Conservation (phyloP, 495 filamentous ascomycete genomes). For the Evansstolkia leycettana region DNA sequence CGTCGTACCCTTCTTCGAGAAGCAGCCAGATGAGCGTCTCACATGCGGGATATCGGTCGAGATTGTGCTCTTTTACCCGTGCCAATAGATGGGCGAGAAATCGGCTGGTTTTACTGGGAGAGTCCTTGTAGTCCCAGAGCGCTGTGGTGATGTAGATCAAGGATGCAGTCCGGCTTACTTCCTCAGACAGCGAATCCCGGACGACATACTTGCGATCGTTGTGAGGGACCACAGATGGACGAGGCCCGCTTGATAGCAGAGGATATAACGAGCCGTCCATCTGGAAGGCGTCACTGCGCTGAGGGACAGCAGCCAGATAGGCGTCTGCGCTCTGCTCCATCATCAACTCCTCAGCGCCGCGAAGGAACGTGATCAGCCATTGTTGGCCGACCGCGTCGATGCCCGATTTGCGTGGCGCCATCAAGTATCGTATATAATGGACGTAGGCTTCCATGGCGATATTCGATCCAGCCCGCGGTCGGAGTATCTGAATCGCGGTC, state of each 20-base stretch:
- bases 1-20: slow-evolving; percentile 24
- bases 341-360: slow-evolving; percentile 26
- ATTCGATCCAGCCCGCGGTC: slow-evolving; percentile 16
- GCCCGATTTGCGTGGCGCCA: slow-evolving; percentile 7
- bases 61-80: slow-evolving; percentile 18
- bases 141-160: slow-evolving; percentile 30
- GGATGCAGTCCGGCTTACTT: slow-evolving; percentile 25
- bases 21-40: slow-evolving; percentile 34
- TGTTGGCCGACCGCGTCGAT: slow-evolving; percentile 10
- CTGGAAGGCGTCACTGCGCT: slow-evolving; percentile 21
- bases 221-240: slow-evolving; percentile 27
- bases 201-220: slow-evolving; percentile 30
- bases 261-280: slow-evolving; percentile 30
- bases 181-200: slow-evolving; percentile 20
- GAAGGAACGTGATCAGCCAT: slow-evolving; percentile 27
- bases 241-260: slow-evolving; percentile 32
- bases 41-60: slow-evolving; percentile 27
- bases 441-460: slow-evolving; percentile 18
- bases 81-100: slow-evolving; percentile 20
- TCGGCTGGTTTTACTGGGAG: slow-evolving; percentile 17
- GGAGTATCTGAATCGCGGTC: slow-evolving; percentile 20
- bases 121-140: slow-evolving; percentile 27
- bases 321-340: slow-evolving; percentile 14
- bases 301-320: slow-evolving; percentile 18
- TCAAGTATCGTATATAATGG: slow-evolving; percentile 27